These are phyloP conservation scores for Fulvia fulva DNA, from an alignment of 2,329 filamentous ascomycete genomes.

Conservation along the genomic window DNA sequence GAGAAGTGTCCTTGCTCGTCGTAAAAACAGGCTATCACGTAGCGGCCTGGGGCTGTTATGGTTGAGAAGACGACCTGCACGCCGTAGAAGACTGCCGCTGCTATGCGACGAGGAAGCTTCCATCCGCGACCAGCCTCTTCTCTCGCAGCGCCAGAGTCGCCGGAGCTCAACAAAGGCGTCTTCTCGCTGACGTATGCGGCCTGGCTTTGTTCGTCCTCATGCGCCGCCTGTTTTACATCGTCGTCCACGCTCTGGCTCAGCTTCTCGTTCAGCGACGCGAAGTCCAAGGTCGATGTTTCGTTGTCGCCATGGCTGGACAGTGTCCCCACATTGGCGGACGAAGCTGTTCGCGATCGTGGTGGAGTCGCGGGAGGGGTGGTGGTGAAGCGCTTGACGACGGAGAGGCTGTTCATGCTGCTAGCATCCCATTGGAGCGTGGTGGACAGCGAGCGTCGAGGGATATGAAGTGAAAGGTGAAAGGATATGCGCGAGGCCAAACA, in stretches of 20 bases:
- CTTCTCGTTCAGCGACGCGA: slow-evolving; percentile 26
- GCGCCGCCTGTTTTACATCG: slow-evolving; percentile 17
- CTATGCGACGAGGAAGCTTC: slow-evolving; percentile 53
- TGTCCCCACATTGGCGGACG: slow-evolving; percentile 21
- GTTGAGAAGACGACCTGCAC: slow-evolving; percentile 75
- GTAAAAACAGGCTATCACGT: slow-evolving; percentile 77
- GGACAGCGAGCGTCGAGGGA: neutral
- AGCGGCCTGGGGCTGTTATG: slow-evolving; percentile 74
- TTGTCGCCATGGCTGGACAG: slow-evolving; percentile 10
- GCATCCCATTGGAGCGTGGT: slow-evolving; percentile 15
- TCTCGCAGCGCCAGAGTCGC: slow-evolving; percentile 7
- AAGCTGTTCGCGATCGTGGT: slow-evolving; percentile 45
- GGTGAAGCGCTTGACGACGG: slow-evolving; percentile 78
- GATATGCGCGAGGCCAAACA: neutral
- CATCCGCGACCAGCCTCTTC: slow-evolving; percentile 16
- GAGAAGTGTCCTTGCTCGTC: slow-evolving; percentile 76
- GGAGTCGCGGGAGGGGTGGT: slow-evolving; percentile 51
- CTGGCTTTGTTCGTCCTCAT: slow-evolving; percentile 14
- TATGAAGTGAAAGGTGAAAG: neutral
- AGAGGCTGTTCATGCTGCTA: slow-evolving; percentile 86
- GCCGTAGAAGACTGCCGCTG: slow-evolving; percentile 67
- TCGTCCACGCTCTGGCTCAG: slow-evolving; percentile 16
- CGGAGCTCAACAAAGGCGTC: slow-evolving; percentile 58
- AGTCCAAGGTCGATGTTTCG: slow-evolving; percentile 14
- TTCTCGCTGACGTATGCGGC: slow-evolving; percentile 55